A percentile compares a stretch with the other conserved stretches of the same genome.
These are phyloP conservation scores for Diaporthe sp. DNA, from an alignment of 2,329 filamentous ascomycete genomes.

Conservation along the genomic window DNA sequence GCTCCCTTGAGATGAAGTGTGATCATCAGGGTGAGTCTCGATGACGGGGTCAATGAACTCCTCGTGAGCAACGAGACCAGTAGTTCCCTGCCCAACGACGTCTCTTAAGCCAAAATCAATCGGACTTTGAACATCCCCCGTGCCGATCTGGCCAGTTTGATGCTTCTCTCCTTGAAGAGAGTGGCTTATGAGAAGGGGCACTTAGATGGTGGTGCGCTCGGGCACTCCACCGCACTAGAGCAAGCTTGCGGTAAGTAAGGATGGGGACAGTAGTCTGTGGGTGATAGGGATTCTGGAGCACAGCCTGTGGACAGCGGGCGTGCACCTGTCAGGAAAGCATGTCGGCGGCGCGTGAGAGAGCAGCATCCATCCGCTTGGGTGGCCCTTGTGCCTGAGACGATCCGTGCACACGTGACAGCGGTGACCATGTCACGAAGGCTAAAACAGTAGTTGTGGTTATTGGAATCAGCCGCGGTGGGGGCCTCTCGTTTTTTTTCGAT, in stretches of 20 bases:
- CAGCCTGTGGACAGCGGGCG: background rate
- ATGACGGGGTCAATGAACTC: background rate
- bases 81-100: background rate
- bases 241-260: background rate
- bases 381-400: conserved; percentile 18
- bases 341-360: conserved; percentile 7
- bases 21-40: background rate
- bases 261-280: background rate
- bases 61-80: background rate
- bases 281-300: background rate
- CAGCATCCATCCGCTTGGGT: conserved; percentile 11
- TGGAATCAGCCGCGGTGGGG: background rate
- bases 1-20: background rate
- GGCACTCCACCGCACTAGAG: conserved; percentile 3
- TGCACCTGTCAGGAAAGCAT: conserved; percentile 20
- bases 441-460: background rate
- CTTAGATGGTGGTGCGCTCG: background rate
- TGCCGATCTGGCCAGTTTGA: conserved; percentile 3
- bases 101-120: background rate
- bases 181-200: background rate
- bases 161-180: background rate
- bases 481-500: background rate
- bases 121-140: background rate
- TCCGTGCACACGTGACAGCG: conserved; percentile 4
- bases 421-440: conserved; percentile 2